A percentile compares a stretch with the other conserved stretches of the same genome.
Conservation (phyloP, 306 rosid species). For the Cyamopsis tetragonoloba region DNA sequence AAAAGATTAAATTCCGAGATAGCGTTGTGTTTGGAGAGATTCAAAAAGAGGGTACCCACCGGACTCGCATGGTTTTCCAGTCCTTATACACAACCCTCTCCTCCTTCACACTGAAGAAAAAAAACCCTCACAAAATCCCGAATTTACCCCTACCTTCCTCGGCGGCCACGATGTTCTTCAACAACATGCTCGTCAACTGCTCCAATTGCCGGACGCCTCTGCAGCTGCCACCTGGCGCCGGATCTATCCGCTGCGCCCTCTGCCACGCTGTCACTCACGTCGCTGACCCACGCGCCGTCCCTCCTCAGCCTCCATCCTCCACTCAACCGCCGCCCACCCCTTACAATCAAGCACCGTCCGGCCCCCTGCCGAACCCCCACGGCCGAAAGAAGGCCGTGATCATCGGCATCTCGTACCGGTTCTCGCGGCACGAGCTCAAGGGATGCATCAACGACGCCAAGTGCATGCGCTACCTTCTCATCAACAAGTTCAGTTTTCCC, state of each 20-base stretch:
- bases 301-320: conserved; percentile 34
- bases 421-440: conserved; percentile 83
- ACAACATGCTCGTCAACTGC: conserved; percentile 72
- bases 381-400: conserved; percentile 94
- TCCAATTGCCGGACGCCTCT: conserved; percentile 73
- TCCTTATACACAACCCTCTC: too few species aligned
- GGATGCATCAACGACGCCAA: conserved; percentile 95
- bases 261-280: conserved; percentile 74
- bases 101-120: background rate
- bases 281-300: conserved; percentile 62
- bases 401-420: conserved; percentile 73
- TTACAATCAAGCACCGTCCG: conserved; percentile 59
- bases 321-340: conserved; percentile 29
- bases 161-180: conserved; percentile 13
- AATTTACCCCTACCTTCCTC: background rate
- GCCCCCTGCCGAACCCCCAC: conserved; percentile 57
- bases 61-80: too few species aligned
- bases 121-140: background rate
- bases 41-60: too few species aligned
- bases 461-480: conserved; percentile 77
- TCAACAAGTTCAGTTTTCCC: conserved; percentile 76
- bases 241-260: conserved; percentile 79
- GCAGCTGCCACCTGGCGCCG: conserved; percentile 72
- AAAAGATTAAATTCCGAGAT: too few species aligned
- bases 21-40: too few species aligned